Evolutionary conservation across 495 filamentous ascomycete species (phyloP), one percentile per base, ranked within the genome.

Genomic region (Lasiosphaeris hirsuta): DNA sequence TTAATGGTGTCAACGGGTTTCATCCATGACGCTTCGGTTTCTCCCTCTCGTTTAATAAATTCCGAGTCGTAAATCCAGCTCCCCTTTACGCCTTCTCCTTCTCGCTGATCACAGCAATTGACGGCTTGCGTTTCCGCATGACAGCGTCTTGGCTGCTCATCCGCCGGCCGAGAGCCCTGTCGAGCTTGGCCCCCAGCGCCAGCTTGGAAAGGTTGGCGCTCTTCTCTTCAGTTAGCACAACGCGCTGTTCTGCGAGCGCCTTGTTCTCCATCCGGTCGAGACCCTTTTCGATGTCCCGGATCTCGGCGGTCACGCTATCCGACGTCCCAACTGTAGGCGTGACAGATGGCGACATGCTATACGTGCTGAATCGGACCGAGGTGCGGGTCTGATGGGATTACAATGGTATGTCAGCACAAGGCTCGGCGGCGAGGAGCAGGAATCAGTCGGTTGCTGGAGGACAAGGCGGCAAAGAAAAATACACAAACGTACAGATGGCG

Each of bases 91-190:
- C 45, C 48, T 68, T 70, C 47, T 67, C 68, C 58, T 76, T 77
- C 65, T 78, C 75, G 51, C 44, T 63, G 14, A 72, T 23, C 34
- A 49, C 44, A 18, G 52, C 48, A 17, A 63, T 49, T 6, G 54
- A 70, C 54, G 72, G 75, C 65, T 75, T 75, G 45, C 75, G 70
- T 47, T 75, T 73, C 48, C 86, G 83, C 82, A 95, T 93, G 55
- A 89, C 85, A 44, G 94, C 95, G 72, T 98, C 94, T 69, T 98
- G 94, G 63, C 88, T 71, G 19, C 81, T 87, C 92, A 97, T 95
- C 63, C 94, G 84, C 63, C 94, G 79, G 53, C 85, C 89, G 38
- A 98, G 84, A 10, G 94, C 94, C 39, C 94, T 86, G 69, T 98
- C 94, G 40, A 97, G 81, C 75, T 97, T 97, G 39, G 94, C 93